Evolutionary conservation across 2,329 filamentous ascomycete genomes (phyloP).

Genomic region (Trichoderma hamatum): DNA sequence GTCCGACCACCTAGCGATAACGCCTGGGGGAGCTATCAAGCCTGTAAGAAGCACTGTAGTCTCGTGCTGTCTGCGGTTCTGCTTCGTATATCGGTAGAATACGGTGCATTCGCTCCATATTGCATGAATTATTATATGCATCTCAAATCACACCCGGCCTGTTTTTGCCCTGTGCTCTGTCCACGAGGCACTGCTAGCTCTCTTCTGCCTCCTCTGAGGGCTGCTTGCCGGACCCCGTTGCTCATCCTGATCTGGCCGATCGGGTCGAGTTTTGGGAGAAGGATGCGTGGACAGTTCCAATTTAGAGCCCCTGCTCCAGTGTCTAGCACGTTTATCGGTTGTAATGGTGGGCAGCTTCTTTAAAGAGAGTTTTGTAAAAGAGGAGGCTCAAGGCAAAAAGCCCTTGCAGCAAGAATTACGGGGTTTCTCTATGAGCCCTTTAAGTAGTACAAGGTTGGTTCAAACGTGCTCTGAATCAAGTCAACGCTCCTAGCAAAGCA

Average conservation of each 20-base stretch:
- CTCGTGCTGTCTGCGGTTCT: neutral
- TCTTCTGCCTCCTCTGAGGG: slow-evolving; percentile 9
- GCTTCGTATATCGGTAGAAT: neutral
- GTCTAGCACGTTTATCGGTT: neutral
- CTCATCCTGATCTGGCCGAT: slow-evolving; percentile 23
- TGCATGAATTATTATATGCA: neutral
- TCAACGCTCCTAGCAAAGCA: neutral
- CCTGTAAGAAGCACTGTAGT: neutral
- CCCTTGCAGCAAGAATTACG: slow-evolving; percentile 2
- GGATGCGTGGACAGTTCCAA: slow-evolving; percentile 7
- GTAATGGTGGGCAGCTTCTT: neutral
- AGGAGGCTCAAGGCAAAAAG: slow-evolving; percentile 10
- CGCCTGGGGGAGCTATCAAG: neutral
- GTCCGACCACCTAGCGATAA: neutral
- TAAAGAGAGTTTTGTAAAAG: neutral
- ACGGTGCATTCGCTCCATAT: neutral
- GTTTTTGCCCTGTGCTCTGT: slow-evolving; percentile 2
- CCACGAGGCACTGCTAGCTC: slow-evolving; percentile 20
- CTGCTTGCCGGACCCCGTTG: slow-evolving; percentile 3
- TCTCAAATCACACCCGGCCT: slow-evolving; percentile 7
- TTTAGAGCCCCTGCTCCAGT: slow-evolving; percentile 7
- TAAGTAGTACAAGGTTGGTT: neutral
- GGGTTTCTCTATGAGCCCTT: neutral
- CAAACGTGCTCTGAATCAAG: neutral
- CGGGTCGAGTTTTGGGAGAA: neutral